Evolutionary conservation across 176 grass and related monocot genomes (phyloP), one percentile per base, ranked within the genome.

Genomic region (Microstegium vimineum): DNA sequence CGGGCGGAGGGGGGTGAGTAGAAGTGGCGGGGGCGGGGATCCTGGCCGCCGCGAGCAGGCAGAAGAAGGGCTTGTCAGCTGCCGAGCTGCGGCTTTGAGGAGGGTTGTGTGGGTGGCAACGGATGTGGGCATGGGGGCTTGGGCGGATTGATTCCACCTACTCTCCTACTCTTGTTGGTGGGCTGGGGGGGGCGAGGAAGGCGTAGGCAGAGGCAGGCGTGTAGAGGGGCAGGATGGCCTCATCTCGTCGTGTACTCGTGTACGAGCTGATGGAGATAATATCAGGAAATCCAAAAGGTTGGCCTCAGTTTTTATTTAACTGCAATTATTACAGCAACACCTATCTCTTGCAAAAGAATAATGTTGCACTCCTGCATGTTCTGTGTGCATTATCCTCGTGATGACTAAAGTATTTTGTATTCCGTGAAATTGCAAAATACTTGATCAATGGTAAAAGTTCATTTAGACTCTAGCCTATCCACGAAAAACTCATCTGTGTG

Each of bases 41-140:
- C 88, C 81, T 74, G 61, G 68, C 69, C n/a, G 79, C 79, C 13
- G 88, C 83, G 73, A 79, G 87, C 10, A 73, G 66, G 80, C 81
- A 63, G 82, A 86, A 76, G 69, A 83, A 79, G 76, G 87, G 71
- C 63, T 84, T 77, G 85, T 81, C 83, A 69, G 89, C 52, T n/a
- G n/a, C n/a, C n/a, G n/a, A n/a, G n/a, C n/a, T 68, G 75, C 69
- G 75, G 78, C 64, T 80, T 77, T 89, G n/a, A n/a, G n/a, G 85
- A 86, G 61, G 49, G 78, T 65, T 67, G 79, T 73, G 77, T 85
- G 71, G 86, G 67, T 75, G 90, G 77, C 45, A n/a, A n/a, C n/a
- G n/a, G n/a, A n/a, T n/a, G n/a, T n/a, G n/a, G n/a, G n/a, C n/a
- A n/a, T n/a, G n/a, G n/a, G n/a, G n/a, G n/a, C n/a, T n/a, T n/a